Conservation (phyloP, 1,139 yeast genomes). For the Starmera stellimalicola region DNA sequence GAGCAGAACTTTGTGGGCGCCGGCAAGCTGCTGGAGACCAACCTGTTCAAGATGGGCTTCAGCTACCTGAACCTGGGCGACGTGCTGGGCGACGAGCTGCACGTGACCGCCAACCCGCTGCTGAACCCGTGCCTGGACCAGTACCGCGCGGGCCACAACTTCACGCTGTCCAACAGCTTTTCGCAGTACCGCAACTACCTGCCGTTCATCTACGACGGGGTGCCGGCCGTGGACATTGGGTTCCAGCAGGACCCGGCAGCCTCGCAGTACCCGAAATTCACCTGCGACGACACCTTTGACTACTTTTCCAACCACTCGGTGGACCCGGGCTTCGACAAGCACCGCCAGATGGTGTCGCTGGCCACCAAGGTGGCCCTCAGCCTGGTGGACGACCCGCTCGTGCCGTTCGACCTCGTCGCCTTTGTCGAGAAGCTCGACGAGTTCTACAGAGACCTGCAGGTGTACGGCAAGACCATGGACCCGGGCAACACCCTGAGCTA, state of each 20-base stretch:
- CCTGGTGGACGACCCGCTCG: conserved; percentile 62
- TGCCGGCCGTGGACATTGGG: conserved; percentile 54
- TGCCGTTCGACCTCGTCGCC: conserved; percentile 56
- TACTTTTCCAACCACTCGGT: conserved; percentile 36
- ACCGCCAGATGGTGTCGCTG: conserved; percentile 47
- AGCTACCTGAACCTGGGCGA: conserved; percentile 73
- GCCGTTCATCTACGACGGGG: conserved; percentile 46
- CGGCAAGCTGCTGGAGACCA: conserved; percentile 28
- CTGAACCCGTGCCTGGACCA: conserved; percentile 31
- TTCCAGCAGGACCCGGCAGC: conserved; percentile 10
- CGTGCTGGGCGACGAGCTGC: conserved; percentile 51
- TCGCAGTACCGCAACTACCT: conserved; percentile 54
- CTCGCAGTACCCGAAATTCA: conserved; percentile 41
- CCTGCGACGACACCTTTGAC: conserved; percentile 61
- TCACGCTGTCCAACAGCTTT: conserved; percentile 20
- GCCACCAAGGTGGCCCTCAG: conserved; percentile 44
- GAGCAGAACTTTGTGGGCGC: conserved; percentile 81
- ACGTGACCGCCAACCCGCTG: conserved; percentile 59
- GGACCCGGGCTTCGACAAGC: conserved; percentile 52
- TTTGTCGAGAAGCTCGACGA: conserved; percentile 37
- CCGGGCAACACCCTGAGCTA: conserved; percentile 18
- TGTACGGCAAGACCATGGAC: conserved; percentile 25
- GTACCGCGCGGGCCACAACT: conserved; percentile 16
- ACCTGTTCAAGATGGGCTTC: conserved; percentile 64
- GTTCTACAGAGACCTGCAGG: conserved; percentile 40